These are phyloP conservation scores for Lunasporangiospora selenospora DNA, from an alignment of 192 early-diverging fungal genomes.

Conservation along the genomic window DNA sequence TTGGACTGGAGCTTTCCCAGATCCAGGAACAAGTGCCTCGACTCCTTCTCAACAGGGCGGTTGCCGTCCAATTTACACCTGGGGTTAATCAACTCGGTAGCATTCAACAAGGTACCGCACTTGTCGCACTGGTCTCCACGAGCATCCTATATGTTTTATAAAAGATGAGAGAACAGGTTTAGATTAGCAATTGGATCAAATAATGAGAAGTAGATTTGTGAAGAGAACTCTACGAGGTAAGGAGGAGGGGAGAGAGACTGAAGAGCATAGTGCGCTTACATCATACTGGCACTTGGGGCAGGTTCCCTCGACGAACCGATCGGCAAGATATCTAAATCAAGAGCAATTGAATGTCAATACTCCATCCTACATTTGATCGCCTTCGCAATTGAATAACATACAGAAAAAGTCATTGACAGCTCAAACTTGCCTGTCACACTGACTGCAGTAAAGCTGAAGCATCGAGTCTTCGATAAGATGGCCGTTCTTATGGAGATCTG, in stretches of 20 bases:
- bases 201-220: too few relatives aligned
- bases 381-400: too few relatives aligned
- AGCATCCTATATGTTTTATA: constrained; percentile 67
- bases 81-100: constrained; percentile 91
- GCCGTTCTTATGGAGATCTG: constrained; percentile 72
- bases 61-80: constrained; percentile 93
- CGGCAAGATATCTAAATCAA: constrained; percentile 83
- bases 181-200: constrained; percentile 18
- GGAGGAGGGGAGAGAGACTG: too few relatives aligned
- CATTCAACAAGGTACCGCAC: constrained; percentile 90
- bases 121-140: constrained; percentile 99
- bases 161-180: constrained; percentile 32
- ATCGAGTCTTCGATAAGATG: constrained; percentile 76
- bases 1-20: constrained; percentile 76
- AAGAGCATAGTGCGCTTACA: constrained; percentile 29
- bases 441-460: constrained; percentile 91
- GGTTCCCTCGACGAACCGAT: constrained; percentile 96
- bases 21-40: constrained; percentile 92
- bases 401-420: neutral
- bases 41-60: constrained; percentile 79
- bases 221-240: neutral
- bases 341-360: too few relatives aligned
- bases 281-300: constrained; percentile 92
- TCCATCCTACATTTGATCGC: too few relatives aligned
- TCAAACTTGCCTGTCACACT: constrained; percentile 68